Percentiles rank a stretch among this genome's conserved stretches.
Evolutionary conservation across 2,329 filamentous ascomycete genomes (phyloP).

Genomic region (Dothideomycetes sp.): DNA sequence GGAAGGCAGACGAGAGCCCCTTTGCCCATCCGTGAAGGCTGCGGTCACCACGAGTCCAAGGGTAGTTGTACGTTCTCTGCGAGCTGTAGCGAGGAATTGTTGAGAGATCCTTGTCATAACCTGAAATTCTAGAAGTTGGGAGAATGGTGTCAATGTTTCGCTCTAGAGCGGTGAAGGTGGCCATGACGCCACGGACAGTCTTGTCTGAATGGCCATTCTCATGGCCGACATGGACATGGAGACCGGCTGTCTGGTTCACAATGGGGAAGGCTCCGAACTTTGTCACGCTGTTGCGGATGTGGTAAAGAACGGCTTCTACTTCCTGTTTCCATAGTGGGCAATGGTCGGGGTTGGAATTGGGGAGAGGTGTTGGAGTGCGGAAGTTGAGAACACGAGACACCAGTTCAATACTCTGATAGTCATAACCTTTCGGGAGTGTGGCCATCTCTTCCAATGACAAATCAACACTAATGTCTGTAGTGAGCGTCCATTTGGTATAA

Average conservation of each 20-base stretch:
- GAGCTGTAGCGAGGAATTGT: background rate
- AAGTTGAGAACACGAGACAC: background rate
- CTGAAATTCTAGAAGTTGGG: background rate
- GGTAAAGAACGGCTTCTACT: background rate
- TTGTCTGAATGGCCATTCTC: background rate
- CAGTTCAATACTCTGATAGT: background rate
- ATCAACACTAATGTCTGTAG: background rate
- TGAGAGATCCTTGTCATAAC: background rate
- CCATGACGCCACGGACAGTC: background rate
- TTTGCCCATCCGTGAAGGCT: too few species aligned
- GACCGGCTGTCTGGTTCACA: background rate
- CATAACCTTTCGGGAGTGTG: slow-evolving; percentile 7
- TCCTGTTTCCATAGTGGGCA: background rate
- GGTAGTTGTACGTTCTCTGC: background rate
- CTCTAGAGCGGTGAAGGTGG: slow-evolving; percentile 2
- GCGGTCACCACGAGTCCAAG: background rate
- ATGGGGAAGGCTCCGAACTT: background rate
- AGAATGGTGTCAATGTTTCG: background rate
- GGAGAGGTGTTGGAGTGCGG: background rate
- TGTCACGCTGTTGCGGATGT: background rate
- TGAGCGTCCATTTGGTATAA: background rate
- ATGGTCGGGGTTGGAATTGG: background rate
- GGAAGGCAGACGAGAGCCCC: too few species aligned
- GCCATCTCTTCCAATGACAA: background rate
- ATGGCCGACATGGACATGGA: slow-evolving; percentile 3